Evolutionary conservation across 306 rosid genomes (phyloP).

Genomic region (Lablab purpureus): DNA sequence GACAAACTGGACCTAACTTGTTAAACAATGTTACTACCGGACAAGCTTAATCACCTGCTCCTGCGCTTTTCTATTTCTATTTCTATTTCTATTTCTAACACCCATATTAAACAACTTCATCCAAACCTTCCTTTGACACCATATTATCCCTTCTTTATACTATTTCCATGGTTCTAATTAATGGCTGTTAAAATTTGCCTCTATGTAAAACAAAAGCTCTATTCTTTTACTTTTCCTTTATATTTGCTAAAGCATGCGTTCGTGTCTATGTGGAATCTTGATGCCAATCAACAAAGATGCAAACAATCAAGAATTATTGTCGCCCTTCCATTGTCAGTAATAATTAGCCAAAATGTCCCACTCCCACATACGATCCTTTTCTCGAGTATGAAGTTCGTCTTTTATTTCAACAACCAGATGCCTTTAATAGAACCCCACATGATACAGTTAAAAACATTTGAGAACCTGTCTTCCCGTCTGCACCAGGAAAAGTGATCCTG

Average conservation of each 20-base stretch:
- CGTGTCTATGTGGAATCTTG: conserved; percentile 13
- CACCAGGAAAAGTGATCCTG: conserved; percentile 5
- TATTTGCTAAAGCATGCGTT: not conserved
- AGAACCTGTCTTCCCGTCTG: not conserved
- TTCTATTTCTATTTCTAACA: conserved; percentile 14
- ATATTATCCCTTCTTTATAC: not conserved
- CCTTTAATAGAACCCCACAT: conserved; percentile 37
- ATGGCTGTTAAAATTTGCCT: not conserved
- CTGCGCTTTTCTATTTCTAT: too few species aligned
- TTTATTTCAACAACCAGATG: conserved; percentile 36
- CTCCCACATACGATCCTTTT: conserved; percentile 30
- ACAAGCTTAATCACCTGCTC: conserved; percentile 27
- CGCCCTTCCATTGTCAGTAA: conserved; percentile 2
- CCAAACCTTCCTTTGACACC: not conserved
- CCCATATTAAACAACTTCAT: not conserved
- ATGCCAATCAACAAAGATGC: not conserved
- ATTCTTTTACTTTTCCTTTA: conserved; percentile 5
- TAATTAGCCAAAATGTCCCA: conserved; percentile 4
- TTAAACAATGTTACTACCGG: not conserved
- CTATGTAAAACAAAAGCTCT: too few species aligned
- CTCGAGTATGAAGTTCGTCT: conserved; percentile 35
- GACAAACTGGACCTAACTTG: conserved; percentile 32
- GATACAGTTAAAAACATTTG: conserved; percentile 9
- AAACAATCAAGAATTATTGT: conserved; percentile 21
- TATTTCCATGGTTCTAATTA: not conserved